phyloP scores from a whole-genome alignment of 2,329 filamentous ascomycete genomes.

The Aspergillus nomiae region DNA sequence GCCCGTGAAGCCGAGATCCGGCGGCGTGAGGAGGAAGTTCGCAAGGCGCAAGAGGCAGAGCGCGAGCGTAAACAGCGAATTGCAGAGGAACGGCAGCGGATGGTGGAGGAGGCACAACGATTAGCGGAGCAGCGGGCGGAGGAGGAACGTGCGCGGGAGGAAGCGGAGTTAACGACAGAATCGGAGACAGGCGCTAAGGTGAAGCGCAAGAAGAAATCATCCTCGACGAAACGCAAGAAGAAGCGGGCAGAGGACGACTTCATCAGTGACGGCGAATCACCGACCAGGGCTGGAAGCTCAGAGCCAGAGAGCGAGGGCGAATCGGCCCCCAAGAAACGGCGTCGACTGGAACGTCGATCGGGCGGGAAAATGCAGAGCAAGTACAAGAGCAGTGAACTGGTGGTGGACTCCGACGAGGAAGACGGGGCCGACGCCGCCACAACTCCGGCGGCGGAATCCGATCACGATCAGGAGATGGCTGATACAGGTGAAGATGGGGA shows the following conservation, averaged over 20 bases:
- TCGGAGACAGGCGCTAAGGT: conserved; percentile 78
- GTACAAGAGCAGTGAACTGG: conserved; percentile 83
- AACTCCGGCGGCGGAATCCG: conserved; percentile 23
- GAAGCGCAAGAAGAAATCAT: conserved; percentile 68
- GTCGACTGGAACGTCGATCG: conserved; percentile 59
- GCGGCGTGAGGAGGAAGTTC: conserved; percentile 74
- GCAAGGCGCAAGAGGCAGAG: conserved; percentile 68
- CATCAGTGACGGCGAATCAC: conserved; percentile 30
- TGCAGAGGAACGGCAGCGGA: conserved; percentile 79
- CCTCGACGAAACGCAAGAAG: conserved; percentile 62
- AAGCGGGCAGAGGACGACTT: conserved; percentile 46
- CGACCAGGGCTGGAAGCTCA: conserved; percentile 29
- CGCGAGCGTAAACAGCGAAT: conserved; percentile 77
- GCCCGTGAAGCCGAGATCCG: conserved; percentile 78
- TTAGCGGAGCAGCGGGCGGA: conserved; percentile 71
- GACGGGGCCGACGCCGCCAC: conserved; percentile 55
- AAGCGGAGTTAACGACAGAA: conserved; percentile 80
- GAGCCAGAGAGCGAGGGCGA: conserved; percentile 39
- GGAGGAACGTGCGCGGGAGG: conserved; percentile 67
- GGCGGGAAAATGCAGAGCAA: conserved; percentile 55
- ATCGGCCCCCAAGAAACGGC: conserved; percentile 57
- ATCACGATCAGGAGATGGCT: conserved; percentile 3
- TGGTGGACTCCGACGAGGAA: conserved; percentile 69
- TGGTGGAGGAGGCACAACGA: conserved; percentile 73
- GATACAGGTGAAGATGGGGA: conserved; percentile 44